A percentile compares a stretch with the other conserved stretches of the same genome.
Evolutionary conservation across 805 yeast genomes (phyloP).

Genomic region (Komagataella kurtzmanii): DNA sequence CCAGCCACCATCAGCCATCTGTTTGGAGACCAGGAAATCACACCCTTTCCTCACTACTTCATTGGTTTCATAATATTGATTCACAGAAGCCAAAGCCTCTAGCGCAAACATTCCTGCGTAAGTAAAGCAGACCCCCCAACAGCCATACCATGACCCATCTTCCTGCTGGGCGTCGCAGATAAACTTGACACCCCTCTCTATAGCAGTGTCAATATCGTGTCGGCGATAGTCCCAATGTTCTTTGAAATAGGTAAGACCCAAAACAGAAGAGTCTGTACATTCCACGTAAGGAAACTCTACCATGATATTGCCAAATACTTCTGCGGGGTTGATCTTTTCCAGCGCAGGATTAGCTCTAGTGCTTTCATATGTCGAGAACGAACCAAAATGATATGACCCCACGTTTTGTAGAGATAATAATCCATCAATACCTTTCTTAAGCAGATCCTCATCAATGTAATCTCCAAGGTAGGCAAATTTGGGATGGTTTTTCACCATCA

Average conservation of each 20-base stretch:
- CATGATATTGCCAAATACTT: constrained; percentile 96
- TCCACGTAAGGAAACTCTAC: constrained; percentile 97
- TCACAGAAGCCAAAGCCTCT: constrained; percentile 74
- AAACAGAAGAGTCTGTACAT: constrained; percentile 89
- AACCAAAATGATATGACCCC: constrained; percentile 72
- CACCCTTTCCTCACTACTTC: constrained; percentile 62
- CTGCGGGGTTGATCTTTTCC: constrained; percentile 87
- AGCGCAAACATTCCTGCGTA: constrained; percentile 97
- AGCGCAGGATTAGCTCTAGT: constrained; percentile 69
- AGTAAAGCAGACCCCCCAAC: constrained; percentile 95
- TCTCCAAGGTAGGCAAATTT: constrained; percentile 25
- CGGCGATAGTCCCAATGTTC: constrained; percentile 51
- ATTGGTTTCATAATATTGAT: constrained; percentile 46
- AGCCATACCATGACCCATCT: constrained; percentile 97
- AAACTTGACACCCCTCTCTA: constrained; percentile 60
- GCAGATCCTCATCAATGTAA: constrained; percentile 32
- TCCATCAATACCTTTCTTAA: constrained; percentile 65
- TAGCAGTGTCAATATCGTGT: constrained; percentile 54
- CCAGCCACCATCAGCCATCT: constrained; percentile 92
- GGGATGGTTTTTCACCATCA: constrained; percentile 72
- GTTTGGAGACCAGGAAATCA: constrained; percentile 67
- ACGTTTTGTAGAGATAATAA: constrained; percentile 65
- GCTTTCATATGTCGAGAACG: constrained; percentile 83
- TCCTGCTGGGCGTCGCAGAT: constrained; percentile 51
- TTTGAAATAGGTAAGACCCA: constrained; percentile 75